Percentiles rank a stretch among this genome's conserved stretches.
Conservation (phyloP, 1,284 basidiomycete genomes). For the Puccinia polysora region DNA sequence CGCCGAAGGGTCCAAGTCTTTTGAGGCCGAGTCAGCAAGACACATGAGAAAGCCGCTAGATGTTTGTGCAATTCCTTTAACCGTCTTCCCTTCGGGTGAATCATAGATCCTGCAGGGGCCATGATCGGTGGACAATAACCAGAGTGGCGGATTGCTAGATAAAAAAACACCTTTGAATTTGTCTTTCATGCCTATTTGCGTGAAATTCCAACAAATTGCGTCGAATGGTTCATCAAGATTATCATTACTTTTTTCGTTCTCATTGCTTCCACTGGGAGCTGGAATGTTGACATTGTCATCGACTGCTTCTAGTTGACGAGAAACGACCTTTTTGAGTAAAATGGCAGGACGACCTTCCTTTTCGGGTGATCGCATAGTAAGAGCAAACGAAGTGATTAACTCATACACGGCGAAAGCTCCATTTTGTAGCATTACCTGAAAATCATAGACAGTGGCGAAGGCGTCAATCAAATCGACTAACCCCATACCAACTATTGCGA, state of each 20-base stretch:
- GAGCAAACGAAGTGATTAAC: slow-evolving; percentile 9
- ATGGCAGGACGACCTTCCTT: slow-evolving; percentile 15
- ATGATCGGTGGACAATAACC: slow-evolving; percentile 41
- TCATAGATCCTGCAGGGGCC: slow-evolving; percentile 31
- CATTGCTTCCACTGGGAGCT: background rate
- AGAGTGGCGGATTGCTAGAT: slow-evolving; percentile 13
- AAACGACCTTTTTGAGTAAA: slow-evolving; percentile 31
- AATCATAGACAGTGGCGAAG: background rate
- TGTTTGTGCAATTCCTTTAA: slow-evolving; percentile 4
- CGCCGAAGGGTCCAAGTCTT: background rate
- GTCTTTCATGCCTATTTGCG: background rate
- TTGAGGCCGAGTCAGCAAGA: background rate
- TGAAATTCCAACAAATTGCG: background rate
- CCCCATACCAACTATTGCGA: background rate
- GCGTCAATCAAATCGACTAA: background rate
- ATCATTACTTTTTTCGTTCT: background rate
- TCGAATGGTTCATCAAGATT: background rate
- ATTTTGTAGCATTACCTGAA: slow-evolving; percentile 27
- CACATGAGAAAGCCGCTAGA: slow-evolving; percentile 19
- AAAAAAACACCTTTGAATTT: slow-evolving; percentile 30
- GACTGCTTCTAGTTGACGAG: slow-evolving; percentile 30
- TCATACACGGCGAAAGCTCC: slow-evolving; percentile 37
- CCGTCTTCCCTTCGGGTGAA: slow-evolving; percentile 16
- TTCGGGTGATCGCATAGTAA: background rate
- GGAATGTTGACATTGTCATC: background rate